These are phyloP conservation scores for Leishmania gerbilli DNA, from an alignment of 208 protist genomes.

Conservation along the genomic window DNA sequence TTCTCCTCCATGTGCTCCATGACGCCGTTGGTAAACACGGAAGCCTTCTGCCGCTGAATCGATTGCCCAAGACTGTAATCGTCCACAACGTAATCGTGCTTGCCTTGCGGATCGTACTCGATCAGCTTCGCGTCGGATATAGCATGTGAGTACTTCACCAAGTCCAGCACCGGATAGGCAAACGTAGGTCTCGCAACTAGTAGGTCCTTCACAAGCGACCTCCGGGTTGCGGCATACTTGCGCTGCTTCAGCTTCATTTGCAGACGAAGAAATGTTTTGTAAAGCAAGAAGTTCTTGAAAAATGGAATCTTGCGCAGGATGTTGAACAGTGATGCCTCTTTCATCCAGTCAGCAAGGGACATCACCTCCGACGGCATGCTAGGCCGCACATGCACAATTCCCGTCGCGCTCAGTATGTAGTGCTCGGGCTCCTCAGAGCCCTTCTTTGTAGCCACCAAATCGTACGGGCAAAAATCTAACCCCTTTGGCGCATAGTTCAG, in stretches of 20 bases:
- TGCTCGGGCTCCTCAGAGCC: conserved; percentile 85
- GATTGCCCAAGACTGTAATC: conserved; percentile 77
- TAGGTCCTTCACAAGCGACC: conserved; percentile 69
- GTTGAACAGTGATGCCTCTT: conserved; percentile 92
- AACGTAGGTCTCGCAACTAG: conserved; percentile 91
- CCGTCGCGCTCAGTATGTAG: conserved; percentile 94
- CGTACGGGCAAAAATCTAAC: conserved; percentile 93
- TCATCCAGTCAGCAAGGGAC: conserved; percentile 91
- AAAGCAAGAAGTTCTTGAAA: conserved; percentile 91
- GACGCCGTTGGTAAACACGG: conserved; percentile 46
- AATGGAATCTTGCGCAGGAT: conserved; percentile 92
- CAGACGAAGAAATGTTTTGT: conserved; percentile 90
- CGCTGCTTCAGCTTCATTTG: conserved; percentile 74
- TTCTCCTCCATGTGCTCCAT: conserved; percentile 86
- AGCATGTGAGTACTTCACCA: conserved; percentile 83
- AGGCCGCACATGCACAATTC: conserved; percentile 92
- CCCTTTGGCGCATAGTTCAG: conserved; percentile 74
- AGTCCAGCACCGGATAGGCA: conserved; percentile 67
- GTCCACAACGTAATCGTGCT: conserved; percentile 90
- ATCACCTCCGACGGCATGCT: conserved; percentile 91
- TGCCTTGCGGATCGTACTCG: conserved; percentile 83
- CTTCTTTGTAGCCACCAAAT: conserved; percentile 82
- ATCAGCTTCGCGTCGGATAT: conserved; percentile 72
- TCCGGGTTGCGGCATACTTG: conserved; percentile 76
- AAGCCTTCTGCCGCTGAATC: conserved; percentile 72